These are phyloP conservation scores for Pestalotiopsis fici DNA, from an alignment of 2,329 filamentous ascomycete species.

Conservation along the genomic window DNA sequence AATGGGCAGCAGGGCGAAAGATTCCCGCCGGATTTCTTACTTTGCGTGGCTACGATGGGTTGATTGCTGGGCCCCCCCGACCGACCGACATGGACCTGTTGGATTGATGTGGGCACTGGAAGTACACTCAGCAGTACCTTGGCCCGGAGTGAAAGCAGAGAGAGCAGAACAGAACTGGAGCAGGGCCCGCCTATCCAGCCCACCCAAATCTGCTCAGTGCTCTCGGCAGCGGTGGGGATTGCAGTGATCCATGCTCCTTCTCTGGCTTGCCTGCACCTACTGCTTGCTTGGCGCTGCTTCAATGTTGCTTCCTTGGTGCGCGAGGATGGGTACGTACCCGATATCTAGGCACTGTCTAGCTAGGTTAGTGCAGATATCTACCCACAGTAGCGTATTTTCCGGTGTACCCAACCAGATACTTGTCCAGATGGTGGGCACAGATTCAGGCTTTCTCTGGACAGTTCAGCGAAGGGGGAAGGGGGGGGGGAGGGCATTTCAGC, in stretches of 20 bases:
- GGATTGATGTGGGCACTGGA: background rate
- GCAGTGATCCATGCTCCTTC: background rate
- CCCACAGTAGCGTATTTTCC: background rate
- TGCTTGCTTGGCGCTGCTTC: background rate
- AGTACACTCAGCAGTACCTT: background rate
- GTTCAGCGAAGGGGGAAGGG: background rate
- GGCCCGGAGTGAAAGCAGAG: background rate
- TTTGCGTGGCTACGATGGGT: background rate
- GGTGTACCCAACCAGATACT: background rate
- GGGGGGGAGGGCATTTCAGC: background rate
- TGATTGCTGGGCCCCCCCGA: background rate
- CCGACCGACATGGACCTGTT: background rate
- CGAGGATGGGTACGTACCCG: background rate
- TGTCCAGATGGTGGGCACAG: background rate
- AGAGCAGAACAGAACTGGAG: too few species aligned
- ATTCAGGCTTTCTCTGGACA: background rate
- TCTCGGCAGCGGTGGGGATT: background rate
- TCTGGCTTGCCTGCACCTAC: too few species aligned
- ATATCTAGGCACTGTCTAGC: background rate
- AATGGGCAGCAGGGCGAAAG: slow-evolving; percentile 3
- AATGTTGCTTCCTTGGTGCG: background rate
- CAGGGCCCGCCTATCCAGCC: background rate
- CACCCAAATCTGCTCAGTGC: background rate
- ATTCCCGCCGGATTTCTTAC: background rate
- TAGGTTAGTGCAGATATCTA: background rate